These are phyloP conservation scores for Aspergillus sclerotiicarbonarius DNA, from an alignment of 495 filamentous ascomycete species.

Conservation along the genomic window DNA sequence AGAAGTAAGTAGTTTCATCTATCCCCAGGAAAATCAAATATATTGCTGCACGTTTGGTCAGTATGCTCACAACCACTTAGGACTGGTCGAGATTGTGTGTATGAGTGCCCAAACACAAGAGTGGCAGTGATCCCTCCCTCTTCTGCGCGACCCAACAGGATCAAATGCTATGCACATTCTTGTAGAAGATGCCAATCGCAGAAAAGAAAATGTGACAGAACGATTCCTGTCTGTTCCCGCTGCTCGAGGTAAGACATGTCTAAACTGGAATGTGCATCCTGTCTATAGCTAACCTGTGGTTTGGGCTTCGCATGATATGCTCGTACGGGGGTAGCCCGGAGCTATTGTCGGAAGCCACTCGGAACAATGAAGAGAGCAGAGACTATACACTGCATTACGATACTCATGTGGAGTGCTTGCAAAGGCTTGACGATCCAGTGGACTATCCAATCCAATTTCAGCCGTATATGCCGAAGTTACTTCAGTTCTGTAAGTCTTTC, in stretches of 20 bases:
- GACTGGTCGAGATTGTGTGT: background rate
- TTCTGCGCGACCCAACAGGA: background rate
- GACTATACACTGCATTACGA: no score
- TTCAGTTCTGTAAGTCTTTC: no score
- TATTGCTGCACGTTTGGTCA: no score
- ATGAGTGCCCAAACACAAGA: background rate
- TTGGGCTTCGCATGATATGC: no score
- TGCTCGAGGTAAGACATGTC: no score
- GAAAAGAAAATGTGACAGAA: no score
- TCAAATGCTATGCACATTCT: background rate
- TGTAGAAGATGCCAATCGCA: background rate
- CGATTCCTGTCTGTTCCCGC: no score
- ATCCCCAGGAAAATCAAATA: background rate
- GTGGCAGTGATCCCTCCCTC: background rate
- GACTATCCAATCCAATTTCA: no score
- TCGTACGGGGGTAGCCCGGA: background rate
- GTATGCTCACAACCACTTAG: background rate
- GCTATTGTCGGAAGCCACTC: background rate
- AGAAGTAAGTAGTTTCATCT: background rate
- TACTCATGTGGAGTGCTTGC: background rate
- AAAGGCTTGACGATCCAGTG: no score
- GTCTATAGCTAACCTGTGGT: no score
- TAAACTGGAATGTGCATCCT: no score
- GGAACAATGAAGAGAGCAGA: background rate
- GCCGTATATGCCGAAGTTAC: no score